Conservation (phyloP, 306 rosid species). For the Luffa acutangula region DNA sequence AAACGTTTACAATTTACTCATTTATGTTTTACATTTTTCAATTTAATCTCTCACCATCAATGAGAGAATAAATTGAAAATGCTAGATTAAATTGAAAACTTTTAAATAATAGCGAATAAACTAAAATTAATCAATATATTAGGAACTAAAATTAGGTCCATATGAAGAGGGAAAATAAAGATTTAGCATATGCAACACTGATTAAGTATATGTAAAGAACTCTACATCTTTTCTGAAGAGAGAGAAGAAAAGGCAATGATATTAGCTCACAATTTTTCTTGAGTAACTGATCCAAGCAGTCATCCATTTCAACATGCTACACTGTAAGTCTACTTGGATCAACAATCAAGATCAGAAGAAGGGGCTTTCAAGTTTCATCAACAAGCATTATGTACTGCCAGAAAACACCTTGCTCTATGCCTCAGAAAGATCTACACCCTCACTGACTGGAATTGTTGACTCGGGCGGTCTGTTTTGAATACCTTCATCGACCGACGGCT, state of each 20-base stretch:
- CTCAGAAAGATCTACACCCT: conserved; percentile 42
- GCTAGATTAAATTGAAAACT: too few species aligned
- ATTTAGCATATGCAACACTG: not conserved
- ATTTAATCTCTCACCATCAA: too few species aligned
- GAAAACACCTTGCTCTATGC: conserved; percentile 16
- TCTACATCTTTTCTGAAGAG: not conserved
- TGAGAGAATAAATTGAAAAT: too few species aligned
- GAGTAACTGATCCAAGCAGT: not conserved
- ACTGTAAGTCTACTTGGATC: not conserved
- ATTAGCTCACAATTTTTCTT: not conserved
- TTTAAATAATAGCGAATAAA: too few species aligned
- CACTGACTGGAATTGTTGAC: conserved; percentile 32
- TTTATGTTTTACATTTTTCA: too few species aligned
- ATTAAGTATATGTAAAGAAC: not conserved
- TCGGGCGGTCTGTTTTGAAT: conserved; percentile 44
- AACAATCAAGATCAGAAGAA: not conserved
- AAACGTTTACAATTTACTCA: too few species aligned
- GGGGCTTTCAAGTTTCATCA: not conserved
- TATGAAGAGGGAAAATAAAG: too few species aligned
- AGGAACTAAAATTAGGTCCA: too few species aligned
- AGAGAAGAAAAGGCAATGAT: not conserved
- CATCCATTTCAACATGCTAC: not conserved
- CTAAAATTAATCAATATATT: too few species aligned
- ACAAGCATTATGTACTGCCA: not conserved
- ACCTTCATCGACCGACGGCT: conserved; percentile 60